These are phyloP conservation scores for Auriscalpium microsporum DNA, from an alignment of 768 basidiomycete species.

Conservation along the genomic window DNA sequence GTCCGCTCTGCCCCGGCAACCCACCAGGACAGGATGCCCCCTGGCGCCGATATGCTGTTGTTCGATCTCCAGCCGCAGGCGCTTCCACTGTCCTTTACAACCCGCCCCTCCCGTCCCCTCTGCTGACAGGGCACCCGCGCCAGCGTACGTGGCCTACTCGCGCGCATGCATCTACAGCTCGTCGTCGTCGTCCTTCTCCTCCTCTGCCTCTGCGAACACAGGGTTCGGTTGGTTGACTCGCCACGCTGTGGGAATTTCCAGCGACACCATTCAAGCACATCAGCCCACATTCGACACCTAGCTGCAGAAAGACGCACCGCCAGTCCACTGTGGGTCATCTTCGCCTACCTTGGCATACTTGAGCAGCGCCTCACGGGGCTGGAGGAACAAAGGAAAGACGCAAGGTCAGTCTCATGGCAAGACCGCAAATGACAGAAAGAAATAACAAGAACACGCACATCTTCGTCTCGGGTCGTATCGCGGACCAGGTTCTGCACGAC, in stretches of 20 bases:
- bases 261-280: slow-evolving; percentile 19
- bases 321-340: slow-evolving; percentile 76
- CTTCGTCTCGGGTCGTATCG: slow-evolving; percentile 86
- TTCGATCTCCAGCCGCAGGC: slow-evolving; percentile 77
- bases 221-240: slow-evolving; percentile 77
- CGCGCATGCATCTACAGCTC: slow-evolving; percentile 31
- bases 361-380: slow-evolving; percentile 97
- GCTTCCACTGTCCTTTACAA: slow-evolving; percentile 27
- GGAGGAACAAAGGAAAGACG: slow-evolving; percentile 18
- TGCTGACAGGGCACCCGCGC: not conserved
- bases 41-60: too few species aligned
- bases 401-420: not conserved
- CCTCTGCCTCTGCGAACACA: slow-evolving; percentile 61
- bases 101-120: slow-evolving; percentile 15
- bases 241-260: slow-evolving; percentile 62
- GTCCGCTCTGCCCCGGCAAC: too few species aligned
- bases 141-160: slow-evolving; percentile 6
- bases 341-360: slow-evolving; percentile 78
- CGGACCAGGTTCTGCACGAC: slow-evolving; percentile 92
- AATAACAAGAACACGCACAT: slow-evolving; percentile 55
- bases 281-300: not conserved
- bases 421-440: not conserved
- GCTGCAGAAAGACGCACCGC: slow-evolving; percentile 43
- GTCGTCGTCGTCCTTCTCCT: slow-evolving; percentile 50
- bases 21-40: too few species aligned